Evolutionary conservation across 768 basidiomycete species (phyloP).

Genomic region (Podaxis rugospora): DNA sequence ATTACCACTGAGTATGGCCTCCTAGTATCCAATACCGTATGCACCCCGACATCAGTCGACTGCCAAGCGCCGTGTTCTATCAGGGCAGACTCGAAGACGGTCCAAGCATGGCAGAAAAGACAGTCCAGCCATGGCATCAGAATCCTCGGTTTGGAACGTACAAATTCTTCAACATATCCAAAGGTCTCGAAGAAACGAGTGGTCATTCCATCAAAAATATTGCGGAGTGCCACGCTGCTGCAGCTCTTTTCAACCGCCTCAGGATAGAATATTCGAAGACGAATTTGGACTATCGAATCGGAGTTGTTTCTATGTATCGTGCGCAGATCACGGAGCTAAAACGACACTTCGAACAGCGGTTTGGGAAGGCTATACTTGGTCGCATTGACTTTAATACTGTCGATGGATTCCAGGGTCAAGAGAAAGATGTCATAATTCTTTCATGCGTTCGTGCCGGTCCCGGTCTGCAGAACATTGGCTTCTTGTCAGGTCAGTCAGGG

Average conservation of each 20-base stretch:
- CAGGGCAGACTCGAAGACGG: conserved; percentile 77
- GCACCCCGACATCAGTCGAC: conserved; percentile 91
- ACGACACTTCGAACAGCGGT: conserved; percentile 61
- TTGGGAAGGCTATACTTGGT: conserved; percentile 64
- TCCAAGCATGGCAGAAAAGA: conserved; percentile 82
- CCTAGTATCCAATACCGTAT: conserved; percentile 97
- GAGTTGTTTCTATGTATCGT: conserved; percentile 90
- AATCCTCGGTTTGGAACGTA: conserved; percentile 79
- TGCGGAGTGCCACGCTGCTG: conserved; percentile 69
- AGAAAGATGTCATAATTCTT: conserved; percentile 96
- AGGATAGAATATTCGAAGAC: conserved; percentile 53
- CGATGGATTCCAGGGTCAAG: conserved; percentile 98
- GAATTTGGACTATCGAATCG: conserved; percentile 39
- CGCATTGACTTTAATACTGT: conserved; percentile 94
- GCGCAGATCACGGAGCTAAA: conserved; percentile 80
- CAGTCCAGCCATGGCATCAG: conserved; percentile 80
- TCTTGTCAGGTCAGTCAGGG: conserved; percentile 62
- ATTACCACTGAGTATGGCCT: not conserved
- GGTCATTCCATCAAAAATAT: conserved; percentile 76
- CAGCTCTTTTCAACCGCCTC: conserved; percentile 72
- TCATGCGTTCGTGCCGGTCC: conserved; percentile 95
- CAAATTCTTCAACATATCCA: conserved; percentile 78
- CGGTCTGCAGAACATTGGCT: conserved; percentile 78
- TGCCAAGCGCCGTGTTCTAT: conserved; percentile 91
- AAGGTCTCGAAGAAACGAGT: conserved; percentile 60